These are phyloP conservation scores for Hypomyces rosellus DNA, from an alignment of 2,329 filamentous ascomycete species.

Conservation along the genomic window DNA sequence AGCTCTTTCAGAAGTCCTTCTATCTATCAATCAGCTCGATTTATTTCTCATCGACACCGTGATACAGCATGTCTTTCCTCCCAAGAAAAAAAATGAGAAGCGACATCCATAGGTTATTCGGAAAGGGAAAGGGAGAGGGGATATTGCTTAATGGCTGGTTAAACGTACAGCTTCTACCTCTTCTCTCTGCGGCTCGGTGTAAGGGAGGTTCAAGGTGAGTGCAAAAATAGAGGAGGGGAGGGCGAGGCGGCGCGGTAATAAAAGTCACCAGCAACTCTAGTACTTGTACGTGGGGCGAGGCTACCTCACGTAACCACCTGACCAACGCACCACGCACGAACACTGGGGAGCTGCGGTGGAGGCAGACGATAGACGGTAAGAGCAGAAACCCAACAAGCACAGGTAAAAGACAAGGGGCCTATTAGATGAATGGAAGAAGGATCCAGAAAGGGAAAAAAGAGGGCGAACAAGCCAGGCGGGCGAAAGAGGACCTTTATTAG, in stretches of 20 bases:
- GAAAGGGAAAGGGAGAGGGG: background rate
- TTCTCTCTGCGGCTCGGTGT: conserved; percentile 9
- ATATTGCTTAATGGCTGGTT: background rate
- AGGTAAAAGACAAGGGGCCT: background rate
- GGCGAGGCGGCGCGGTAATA: conserved; percentile 12
- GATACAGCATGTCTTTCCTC: background rate
- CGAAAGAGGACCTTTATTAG: too few relatives aligned
- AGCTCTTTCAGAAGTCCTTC: conserved; percentile 1
- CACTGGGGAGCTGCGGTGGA: background rate
- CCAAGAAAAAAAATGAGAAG: background rate
- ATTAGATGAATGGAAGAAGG: background rate
- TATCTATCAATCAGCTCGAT: conserved; percentile 8
- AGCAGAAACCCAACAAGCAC: conserved; percentile 2
- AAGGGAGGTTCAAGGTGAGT: conserved; percentile 13
- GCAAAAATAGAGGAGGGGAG: conserved; percentile 11
- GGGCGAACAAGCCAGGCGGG: background rate
- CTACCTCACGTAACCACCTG: conserved; percentile 12
- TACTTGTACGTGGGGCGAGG: conserved; percentile 7
- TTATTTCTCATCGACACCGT: background rate
- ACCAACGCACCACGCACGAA: conserved; percentile 10
- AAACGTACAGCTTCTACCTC: conserved; percentile 10
- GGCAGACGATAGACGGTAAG: background rate
- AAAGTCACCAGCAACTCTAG: conserved; percentile 10
- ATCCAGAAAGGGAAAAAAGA: background rate
- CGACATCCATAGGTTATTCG: background rate